Evolutionary conservation across 495 filamentous ascomycete species (phyloP).

Genomic region (Trichoderma parareesei): DNA sequence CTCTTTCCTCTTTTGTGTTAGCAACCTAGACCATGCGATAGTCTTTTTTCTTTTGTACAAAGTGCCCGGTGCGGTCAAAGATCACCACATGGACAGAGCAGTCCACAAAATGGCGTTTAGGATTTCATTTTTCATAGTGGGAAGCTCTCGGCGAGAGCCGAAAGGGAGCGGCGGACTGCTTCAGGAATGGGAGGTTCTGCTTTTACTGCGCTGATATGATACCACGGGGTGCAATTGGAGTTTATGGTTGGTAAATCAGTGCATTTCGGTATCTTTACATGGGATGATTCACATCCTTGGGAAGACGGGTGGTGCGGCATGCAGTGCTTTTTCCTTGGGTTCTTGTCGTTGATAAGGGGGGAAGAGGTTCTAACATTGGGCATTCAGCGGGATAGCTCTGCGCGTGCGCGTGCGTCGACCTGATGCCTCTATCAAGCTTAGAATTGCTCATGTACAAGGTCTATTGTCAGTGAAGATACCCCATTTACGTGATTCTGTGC

Average conservation of each 20-base stretch:
- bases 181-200: background rate
- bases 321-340: background rate
- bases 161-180: background rate
- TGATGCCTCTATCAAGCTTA: background rate
- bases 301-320: background rate
- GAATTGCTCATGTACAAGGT: no score
- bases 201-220: constrained; percentile 8
- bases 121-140: background rate
- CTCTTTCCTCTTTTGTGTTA: background rate
- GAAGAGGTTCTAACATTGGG: background rate
- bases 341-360: background rate
- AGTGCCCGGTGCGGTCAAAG: background rate
- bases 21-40: background rate
- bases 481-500: no score
- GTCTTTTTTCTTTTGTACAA: background rate
- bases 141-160: background rate
- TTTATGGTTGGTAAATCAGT: constrained; percentile 6
- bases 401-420: background rate
- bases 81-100: background rate
- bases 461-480: no score
- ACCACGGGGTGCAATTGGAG: constrained; percentile 4
- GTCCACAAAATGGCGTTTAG: constrained; percentile 7
- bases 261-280: background rate
- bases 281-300: background rate
- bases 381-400: background rate